A percentile compares a stretch with the other conserved stretches of the same genome.
Conservation (phyloP, 495 filamentous ascomycete species). For the Podospora comata region DNA sequence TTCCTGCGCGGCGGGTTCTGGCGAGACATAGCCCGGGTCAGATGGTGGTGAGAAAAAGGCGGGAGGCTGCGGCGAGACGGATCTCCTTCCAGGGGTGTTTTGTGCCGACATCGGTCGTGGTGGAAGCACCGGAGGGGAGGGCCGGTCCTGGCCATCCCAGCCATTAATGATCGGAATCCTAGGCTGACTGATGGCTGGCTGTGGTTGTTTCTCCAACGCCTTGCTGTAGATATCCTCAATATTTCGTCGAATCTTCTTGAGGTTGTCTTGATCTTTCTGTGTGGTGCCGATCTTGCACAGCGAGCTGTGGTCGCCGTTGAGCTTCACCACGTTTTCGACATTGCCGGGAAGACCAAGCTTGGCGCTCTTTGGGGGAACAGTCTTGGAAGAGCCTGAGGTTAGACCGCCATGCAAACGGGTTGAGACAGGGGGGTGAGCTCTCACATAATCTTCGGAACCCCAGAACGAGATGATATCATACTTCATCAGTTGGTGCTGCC, state of each 20-base stretch:
- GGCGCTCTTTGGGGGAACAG: constrained; percentile 7
- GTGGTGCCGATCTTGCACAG: constrained; percentile 10
- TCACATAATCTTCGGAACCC: constrained; percentile 18
- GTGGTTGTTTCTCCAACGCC: neutral
- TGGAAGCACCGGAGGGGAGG: neutral
- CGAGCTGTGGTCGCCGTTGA: constrained; percentile 20
- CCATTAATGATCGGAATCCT: neutral
- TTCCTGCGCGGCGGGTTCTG: neutral
- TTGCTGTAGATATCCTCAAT: constrained; percentile 14
- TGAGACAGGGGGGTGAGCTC: neutral
- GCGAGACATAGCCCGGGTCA: neutral
- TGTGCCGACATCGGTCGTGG: neutral
- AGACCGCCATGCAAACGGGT: neutral
- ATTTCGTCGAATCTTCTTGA: constrained; percentile 9
- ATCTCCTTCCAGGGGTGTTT: neutral
- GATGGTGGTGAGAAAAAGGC: neutral
- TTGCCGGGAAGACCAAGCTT: constrained; percentile 13
- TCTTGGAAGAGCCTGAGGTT: neutral
- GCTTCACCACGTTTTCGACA: constrained; percentile 20
- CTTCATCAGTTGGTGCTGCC: constrained; percentile 16
- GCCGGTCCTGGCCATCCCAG: neutral
- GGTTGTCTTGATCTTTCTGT: constrained; percentile 1
- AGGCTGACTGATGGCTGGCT: neutral
- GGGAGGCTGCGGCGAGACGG: neutral
- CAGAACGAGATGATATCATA: constrained; percentile 26